Evolutionary conservation across 371 early-diverging fungal species (phyloP), one percentile per base, ranked within the genome.

Genomic region (Rhizopus sp.): DNA sequence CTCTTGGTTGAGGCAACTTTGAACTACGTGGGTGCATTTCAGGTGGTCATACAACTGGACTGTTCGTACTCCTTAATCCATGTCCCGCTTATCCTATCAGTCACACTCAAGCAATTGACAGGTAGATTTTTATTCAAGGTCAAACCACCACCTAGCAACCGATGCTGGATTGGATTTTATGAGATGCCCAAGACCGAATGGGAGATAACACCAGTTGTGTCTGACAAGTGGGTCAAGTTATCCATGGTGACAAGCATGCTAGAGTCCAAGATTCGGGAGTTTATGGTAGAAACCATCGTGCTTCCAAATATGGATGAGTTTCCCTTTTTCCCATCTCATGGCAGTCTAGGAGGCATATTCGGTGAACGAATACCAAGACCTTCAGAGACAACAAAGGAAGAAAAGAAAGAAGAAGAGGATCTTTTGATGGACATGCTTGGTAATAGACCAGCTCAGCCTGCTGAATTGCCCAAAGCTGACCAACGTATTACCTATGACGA

Each of bases 281-380:
- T 90, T 52, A 75, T 96, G 60, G 78, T 85, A 3, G 90, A 89
- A 50, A 83, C 83, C 17, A 70, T 96, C 51, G 91, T 96, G 12
- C 64, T 93, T 55, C 96, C 96, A 1, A 91, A 95, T 63, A 91
- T 96, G 91, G 95, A 95, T 54, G 93, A 95, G 55, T 77, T 87
- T 2, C 79, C 87, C 2, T 94, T 94, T 63, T 91, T 82, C 62
- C 72, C 80, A 16, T 78, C 87, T 3, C 70, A 69, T 29, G 87
- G 89, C 12, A 69, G 48, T 58, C 23, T 23, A 10, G 88, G 88
- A 37, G 88, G 86, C 2, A 81, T 88, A 13, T 87, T 84, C 80
- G 84, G 69, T 31, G 66, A 69, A 13, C 51, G 55, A n/a, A 57
- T 64, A 1, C 64, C 61, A 12, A 67, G 56, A 48, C 56, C 65